Evolutionary conservation across 1,284 basidiomycete genomes (phyloP), one percentile per base, ranked within the genome.

Genomic region (Puccinia horiana): DNA sequence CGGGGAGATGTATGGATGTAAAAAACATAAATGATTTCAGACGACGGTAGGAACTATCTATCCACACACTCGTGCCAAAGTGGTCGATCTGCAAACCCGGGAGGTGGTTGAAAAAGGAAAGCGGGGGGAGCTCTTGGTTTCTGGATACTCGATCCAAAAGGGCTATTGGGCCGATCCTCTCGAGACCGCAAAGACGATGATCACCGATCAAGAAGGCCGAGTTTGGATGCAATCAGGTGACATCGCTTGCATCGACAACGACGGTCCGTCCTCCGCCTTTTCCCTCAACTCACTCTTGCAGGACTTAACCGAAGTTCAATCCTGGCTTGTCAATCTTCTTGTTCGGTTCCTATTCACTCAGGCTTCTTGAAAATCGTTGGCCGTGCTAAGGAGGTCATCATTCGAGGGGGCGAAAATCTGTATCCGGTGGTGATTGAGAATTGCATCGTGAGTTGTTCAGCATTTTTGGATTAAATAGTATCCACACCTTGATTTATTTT

Each of bases 321-420:
- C 44, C 16, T 37, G n/a, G 65, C 40, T 9, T 23, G 32, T 40
- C 20, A 65, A 8, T 11, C 26, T 32, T 40, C 32, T 44, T 72
- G 37, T 42, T 72, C 40, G 14, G 9, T 44, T 72, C 6, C 16
- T 72, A 14, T 23, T 65, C n/a, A 32, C n/a, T 32, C 44, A 77
- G 76, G 76, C 5, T 84, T 82, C 58, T 63, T 84, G 29, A 44
- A 52, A 6, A 84, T 84, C 29, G 65, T 81, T 2, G 83, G 83
- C 12, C 54, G 83, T 32, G 77, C 81, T n/a, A 84, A 84, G 42
- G 83, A 84, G n/a, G 81, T 84, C 29, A 83, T 84, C 65, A 82
- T 84, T 26, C 63, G 83, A 47, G 83, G 83, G 2, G 83, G 83
- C 16, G 83, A 84, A 58, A 84, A 84, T 29, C 29, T 83, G 12